These are phyloP conservation scores for Cercospora sp. DNA, from an alignment of 2,329 filamentous ascomycete genomes.

Conservation along the genomic window DNA sequence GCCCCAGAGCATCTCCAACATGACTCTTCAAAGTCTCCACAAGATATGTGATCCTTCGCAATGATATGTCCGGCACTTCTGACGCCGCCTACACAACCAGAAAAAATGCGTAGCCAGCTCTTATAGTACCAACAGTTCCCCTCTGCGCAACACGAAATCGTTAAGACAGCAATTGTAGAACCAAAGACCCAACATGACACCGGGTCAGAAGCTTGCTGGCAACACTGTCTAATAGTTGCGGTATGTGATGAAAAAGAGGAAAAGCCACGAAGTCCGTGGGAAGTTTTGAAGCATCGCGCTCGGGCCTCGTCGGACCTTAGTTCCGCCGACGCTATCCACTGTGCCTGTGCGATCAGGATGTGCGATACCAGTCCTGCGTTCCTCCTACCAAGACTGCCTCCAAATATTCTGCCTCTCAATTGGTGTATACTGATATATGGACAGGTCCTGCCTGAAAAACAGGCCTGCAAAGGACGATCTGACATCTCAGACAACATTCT, in stretches of 20 bases:
- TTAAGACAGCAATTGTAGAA: slow-evolving; percentile 26
- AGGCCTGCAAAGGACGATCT: neutral
- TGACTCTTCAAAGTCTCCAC: neutral
- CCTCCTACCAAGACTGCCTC: no score
- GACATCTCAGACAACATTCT: neutral
- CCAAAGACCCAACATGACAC: slow-evolving; percentile 17
- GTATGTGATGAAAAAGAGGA: slow-evolving; percentile 3
- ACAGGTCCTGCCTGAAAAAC: no score
- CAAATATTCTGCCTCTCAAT: no score
- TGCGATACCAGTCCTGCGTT: no score
- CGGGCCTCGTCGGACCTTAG: neutral
- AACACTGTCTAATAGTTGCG: slow-evolving; percentile 18
- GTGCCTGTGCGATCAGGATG: neutral
- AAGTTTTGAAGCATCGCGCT: slow-evolving; percentile 5
- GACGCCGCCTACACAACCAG: slow-evolving; percentile 33
- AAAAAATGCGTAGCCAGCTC: slow-evolving; percentile 32
- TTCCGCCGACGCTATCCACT: neutral
- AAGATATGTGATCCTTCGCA: neutral
- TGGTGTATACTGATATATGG: no score
- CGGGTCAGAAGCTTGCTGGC: slow-evolving; percentile 15
- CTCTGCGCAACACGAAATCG: slow-evolving; percentile 34
- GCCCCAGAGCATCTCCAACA: neutral
- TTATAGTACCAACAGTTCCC: slow-evolving; percentile 33
- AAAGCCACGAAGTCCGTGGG: slow-evolving; percentile 6
- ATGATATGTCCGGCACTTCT: slow-evolving; percentile 31